Conservation (phyloP, 345 rosid species). For the Turritis glabra region DNA sequence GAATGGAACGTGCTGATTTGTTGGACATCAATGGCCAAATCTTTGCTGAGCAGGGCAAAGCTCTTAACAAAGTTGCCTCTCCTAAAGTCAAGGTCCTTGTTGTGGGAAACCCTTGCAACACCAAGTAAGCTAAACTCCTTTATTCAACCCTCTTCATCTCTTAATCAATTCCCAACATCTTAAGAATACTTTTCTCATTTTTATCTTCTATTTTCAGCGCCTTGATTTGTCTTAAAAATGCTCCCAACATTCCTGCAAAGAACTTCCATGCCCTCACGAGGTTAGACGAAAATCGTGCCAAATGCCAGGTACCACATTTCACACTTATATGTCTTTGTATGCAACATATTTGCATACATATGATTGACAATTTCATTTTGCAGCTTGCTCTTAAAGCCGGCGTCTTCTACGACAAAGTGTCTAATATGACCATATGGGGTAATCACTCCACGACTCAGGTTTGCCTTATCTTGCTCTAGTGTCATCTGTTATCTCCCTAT, state of each 20-base stretch:
- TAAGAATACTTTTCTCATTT: not conserved
- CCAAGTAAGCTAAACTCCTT: slow-evolving; percentile 64
- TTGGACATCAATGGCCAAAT: slow-evolving; percentile 92
- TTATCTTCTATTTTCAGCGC: slow-evolving; percentile 55
- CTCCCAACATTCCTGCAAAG: slow-evolving; percentile 93
- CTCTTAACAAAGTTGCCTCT: slow-evolving; percentile 91
- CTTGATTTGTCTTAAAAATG: slow-evolving; percentile 91
- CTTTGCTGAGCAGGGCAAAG: slow-evolving; percentile 94
- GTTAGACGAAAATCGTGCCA: slow-evolving; percentile 95
- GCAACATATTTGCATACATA: not conserved
- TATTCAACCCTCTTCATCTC: not conserved
- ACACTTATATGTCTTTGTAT: not conserved
- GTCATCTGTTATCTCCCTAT: not conserved
- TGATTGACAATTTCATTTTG: slow-evolving; percentile 21
- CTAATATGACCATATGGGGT: slow-evolving; percentile 97
- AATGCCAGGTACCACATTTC: slow-evolving; percentile 77
- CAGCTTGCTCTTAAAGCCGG: slow-evolving; percentile 98
- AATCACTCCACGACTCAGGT: slow-evolving; percentile 99
- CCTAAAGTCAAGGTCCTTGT: slow-evolving; percentile 86
- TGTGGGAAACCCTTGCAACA: slow-evolving; percentile 98
- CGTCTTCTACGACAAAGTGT: slow-evolving; percentile 92
- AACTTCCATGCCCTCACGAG: slow-evolving; percentile 95
- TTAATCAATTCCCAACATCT: not conserved
- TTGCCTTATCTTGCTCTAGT: not conserved
- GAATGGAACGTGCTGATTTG: slow-evolving; percentile 91